A percentile compares a stretch with the other conserved stretches of the same genome.
Conservation (phyloP, 2,329 filamentous ascomycete species). For the Lachnellula occidentalis region DNA sequence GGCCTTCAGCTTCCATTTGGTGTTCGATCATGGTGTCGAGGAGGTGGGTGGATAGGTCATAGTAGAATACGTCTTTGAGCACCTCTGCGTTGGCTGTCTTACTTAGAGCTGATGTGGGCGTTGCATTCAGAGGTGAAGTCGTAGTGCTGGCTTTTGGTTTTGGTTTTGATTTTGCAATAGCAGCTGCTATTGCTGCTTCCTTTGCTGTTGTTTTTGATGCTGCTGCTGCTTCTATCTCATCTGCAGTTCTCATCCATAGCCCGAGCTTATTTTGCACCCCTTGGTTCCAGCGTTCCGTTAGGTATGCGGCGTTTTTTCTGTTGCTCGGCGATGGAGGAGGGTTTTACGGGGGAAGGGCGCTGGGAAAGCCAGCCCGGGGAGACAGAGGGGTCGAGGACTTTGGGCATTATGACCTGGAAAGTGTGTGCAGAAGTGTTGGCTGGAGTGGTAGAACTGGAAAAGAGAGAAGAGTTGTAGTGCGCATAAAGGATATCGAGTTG, state of each 20-base stretch:
- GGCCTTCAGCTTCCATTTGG: slow-evolving; percentile 39
- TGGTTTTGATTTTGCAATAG: no score
- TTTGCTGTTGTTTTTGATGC: background rate
- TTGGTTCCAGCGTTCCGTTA: slow-evolving; percentile 48
- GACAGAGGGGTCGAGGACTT: slow-evolving; percentile 48
- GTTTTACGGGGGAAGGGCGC: slow-evolving; percentile 38
- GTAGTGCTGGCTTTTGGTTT: no score
- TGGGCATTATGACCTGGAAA: slow-evolving; percentile 48
- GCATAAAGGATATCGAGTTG: slow-evolving; percentile 27
- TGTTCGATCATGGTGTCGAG: slow-evolving; percentile 42
- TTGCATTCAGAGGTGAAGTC: no score
- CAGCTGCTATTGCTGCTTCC: no score
- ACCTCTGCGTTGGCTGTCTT: background rate
- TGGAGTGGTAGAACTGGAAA: background rate
- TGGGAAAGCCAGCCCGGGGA: slow-evolving; percentile 46
- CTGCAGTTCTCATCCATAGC: slow-evolving; percentile 37
- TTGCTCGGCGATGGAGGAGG: slow-evolving; percentile 46
- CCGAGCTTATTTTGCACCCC: slow-evolving; percentile 36
- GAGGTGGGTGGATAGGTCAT: slow-evolving; percentile 38
- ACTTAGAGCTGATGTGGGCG: no score
- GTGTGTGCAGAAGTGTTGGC: slow-evolving; percentile 9
- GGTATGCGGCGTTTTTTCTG: slow-evolving; percentile 46
- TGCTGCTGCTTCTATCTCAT: background rate
- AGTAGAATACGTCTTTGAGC: slow-evolving; percentile 35
- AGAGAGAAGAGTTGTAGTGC: slow-evolving; percentile 11